Base-by-base conservation (phyloP, 495 filamentous ascomycete genomes). In the Pyrenula massariospora region DNA sequence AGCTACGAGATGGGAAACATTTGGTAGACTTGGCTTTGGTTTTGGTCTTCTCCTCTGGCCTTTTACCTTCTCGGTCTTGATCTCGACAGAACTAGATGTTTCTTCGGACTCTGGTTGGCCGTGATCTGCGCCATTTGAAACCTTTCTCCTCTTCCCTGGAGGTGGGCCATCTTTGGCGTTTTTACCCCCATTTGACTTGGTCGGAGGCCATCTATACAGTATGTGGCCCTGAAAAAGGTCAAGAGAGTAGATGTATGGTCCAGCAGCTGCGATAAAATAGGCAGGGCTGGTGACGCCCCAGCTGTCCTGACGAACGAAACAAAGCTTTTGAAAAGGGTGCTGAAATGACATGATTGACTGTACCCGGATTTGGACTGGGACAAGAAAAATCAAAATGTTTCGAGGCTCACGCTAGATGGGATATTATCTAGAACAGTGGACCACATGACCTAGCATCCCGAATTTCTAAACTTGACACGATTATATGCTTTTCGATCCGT, bases 181-280 rank as follows among this genome's bases (percentile, higher is more conserved):
- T 56, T 56, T 56, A 42, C 61, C 52, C 10, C 63, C 60, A 42
- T 56, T 54, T 49, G 24, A 59, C 25, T 62, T 31, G 8, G 65
- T 65, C 53, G 72, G 64, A 52, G 74, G 81, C 67, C 82, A 86
- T 50, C 66, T 67, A 51, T 73, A 70, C 12, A 80, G 66, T 24
- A 72, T 69, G 21, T 67, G 62, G 10, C 73, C 77, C 53, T 67
- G 66, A 36, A 66, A 56, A 1, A 72, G 67, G 57, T 73, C 67
- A 52, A 77, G 79, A 15, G 72, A 73, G 59, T 77, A 78, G 48
- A 85, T 70, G 55, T 70, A 68, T n/a, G 76, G 64, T 10, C 83
- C 81, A 48, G 74, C 72, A 22, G 83, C 78, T 12, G 76, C 82
- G 54, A 85, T 63, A 23, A 87, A 64, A n/a, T n/a, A n/a, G n/a